Conservation (phyloP, 2,329 filamentous ascomycete species). For the Talaromyces sp. region DNA sequence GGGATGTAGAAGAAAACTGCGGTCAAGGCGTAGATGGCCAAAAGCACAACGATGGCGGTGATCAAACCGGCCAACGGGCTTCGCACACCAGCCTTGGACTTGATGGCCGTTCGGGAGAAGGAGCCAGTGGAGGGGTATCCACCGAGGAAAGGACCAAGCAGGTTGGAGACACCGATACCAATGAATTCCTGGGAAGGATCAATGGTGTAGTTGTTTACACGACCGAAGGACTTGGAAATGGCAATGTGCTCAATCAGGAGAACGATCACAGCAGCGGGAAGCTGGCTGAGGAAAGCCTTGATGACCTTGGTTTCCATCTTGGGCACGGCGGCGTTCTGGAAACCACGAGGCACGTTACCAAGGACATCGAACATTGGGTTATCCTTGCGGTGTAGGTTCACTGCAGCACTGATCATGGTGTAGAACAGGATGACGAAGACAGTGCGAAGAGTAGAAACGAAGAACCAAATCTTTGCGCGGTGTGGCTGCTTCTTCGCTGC, state of each 20-base stretch:
- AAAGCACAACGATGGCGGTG: slow-evolving; percentile 79
- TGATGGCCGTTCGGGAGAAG: slow-evolving; percentile 94
- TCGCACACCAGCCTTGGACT: slow-evolving; percentile 92
- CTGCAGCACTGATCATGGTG: slow-evolving; percentile 84
- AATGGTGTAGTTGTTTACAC: slow-evolving; percentile 94
- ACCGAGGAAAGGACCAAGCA: slow-evolving; percentile 88
- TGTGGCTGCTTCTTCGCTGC: slow-evolving; percentile 70
- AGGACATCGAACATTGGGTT: slow-evolving; percentile 74
- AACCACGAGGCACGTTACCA: slow-evolving; percentile 78
- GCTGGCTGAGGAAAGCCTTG: slow-evolving; percentile 66
- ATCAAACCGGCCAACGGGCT: slow-evolving; percentile 90
- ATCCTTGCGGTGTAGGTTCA: slow-evolving; percentile 68
- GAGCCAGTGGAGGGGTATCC: slow-evolving; percentile 92
- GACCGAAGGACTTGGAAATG: slow-evolving; percentile 94
- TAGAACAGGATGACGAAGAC: slow-evolving; percentile 91
- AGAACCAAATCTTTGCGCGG: slow-evolving; percentile 78
- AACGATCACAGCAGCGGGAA: slow-evolving; percentile 90
- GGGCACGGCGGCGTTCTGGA: slow-evolving; percentile 77
- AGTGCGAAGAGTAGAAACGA: slow-evolving; percentile 85
- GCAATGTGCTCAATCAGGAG: slow-evolving; percentile 95
- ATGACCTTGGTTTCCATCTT: slow-evolving; percentile 68
- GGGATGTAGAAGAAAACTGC: slow-evolving; percentile 95
- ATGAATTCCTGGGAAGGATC: slow-evolving; percentile 95
- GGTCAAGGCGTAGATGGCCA: slow-evolving; percentile 87
- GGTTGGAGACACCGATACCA: slow-evolving; percentile 86